Evolutionary conservation across 257 asterid species (phyloP).

Genomic region (Solanum pinnatisectum): DNA sequence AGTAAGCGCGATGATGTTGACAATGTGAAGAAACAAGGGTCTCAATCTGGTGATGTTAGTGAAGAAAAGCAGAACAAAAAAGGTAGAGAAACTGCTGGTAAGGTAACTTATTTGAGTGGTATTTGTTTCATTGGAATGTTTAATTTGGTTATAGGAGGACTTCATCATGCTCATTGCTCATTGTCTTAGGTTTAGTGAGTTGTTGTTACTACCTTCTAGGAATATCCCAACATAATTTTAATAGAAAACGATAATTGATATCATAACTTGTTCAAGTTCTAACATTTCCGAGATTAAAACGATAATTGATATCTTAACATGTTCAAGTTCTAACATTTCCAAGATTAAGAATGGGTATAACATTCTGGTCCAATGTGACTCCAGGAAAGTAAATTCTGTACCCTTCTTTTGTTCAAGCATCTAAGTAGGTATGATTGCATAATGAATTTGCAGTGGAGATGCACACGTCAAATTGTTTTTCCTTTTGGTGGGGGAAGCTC

Average conservation of each 20-base stretch:
- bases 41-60: constrained; percentile 33
- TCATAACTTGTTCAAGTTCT: background rate
- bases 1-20: constrained; percentile 43
- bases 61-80: constrained; percentile 67
- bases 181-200: background rate
- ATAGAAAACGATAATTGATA: background rate
- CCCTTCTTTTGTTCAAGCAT: background rate
- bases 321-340: background rate
- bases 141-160: background rate
- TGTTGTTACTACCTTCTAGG: background rate
- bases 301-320: background rate
- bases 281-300: background rate
- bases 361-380: background rate
- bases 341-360: background rate
- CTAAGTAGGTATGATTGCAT: background rate
- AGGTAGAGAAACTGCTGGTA: constrained; percentile 69
- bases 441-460: background rate
- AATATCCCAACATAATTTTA: background rate
- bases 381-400: background rate
- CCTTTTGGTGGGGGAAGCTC: background rate
- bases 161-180: background rate
- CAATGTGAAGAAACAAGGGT: constrained; percentile 47
- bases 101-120: constrained; percentile 38
- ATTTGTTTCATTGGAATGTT: constrained; percentile 1
- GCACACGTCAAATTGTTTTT: background rate